These are phyloP conservation scores for Stipa capillata DNA, from an alignment of 176 grass and related monocot species.

Conservation along the genomic window DNA sequence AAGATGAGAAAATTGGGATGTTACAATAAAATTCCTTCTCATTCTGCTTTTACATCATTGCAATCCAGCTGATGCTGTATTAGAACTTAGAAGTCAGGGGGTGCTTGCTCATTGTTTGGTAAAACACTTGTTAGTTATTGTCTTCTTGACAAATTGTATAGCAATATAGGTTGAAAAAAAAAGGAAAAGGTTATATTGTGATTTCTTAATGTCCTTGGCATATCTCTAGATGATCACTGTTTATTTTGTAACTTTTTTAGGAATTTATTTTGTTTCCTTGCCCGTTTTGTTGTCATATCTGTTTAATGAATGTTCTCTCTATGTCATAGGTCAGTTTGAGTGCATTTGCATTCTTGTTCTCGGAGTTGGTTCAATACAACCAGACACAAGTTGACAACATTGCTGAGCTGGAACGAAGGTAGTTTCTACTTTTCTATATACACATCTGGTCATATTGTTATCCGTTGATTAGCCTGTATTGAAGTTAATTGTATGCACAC, in stretches of 20 bases:
- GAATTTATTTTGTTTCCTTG: not conserved
- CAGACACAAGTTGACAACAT: conserved; percentile 99
- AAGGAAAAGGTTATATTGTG: too few species aligned
- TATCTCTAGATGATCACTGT: not conserved
- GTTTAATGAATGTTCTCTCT: conserved; percentile 19
- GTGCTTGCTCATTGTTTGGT: not conserved
- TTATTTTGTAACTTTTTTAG: not conserved
- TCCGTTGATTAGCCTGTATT: conserved; percentile 8
- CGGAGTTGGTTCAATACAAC: conserved; percentile 93
- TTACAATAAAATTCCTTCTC: not conserved
- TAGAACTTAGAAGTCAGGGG: not conserved
- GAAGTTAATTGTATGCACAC: not conserved
- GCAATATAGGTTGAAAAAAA: not conserved
- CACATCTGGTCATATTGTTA: not conserved
- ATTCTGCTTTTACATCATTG: not conserved
- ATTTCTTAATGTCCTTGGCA: too few species aligned
- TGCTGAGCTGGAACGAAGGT: conserved; percentile 93
- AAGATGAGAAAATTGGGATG: not conserved
- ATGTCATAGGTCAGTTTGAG: conserved; percentile 82
- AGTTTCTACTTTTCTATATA: not conserved
- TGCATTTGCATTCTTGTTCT: conserved; percentile 97
- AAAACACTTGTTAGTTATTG: not conserved
- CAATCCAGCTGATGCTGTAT: not conserved
- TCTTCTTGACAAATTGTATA: not conserved
- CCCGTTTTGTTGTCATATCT: not conserved